Evolutionary conservation across 148 eudicot genomes (phyloP), one percentile per base, ranked within the genome.

Genomic region (Chenopodium suecicum): DNA sequence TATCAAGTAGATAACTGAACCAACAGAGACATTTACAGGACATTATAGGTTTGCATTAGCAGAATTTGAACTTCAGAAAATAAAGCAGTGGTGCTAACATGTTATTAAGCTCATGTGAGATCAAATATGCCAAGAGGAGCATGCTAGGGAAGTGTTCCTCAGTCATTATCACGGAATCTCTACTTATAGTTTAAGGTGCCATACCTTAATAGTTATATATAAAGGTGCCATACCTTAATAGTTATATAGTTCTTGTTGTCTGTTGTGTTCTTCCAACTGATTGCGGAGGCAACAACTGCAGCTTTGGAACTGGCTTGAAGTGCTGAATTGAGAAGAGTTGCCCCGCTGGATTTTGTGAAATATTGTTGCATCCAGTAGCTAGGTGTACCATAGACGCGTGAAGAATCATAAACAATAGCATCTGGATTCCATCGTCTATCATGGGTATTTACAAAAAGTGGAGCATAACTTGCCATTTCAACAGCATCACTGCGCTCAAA

Each of bases 381-480:
- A 65, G 99, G 99, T 70, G 98, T 96, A 80, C 98, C 99, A 78
- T 94, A 96, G 8, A 68, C 82, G 78, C 83, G 90, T 47, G 90
- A 91, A 64, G 99, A 88, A 82, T 94, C 84, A 69, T 89, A 96
- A 44, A 94, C 98, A 73, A 96, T 94, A 29, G 99, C 98, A 89
- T 94, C 97, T 10, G 99, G 93, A 76, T 85, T 91, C 94, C 93
- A 96, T 97, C 85, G 77, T 81, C 86, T 84, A 80, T 96, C 90
- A 70, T 96, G 88, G 62, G 70, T 85, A 82, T 96, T 92, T 78
- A 90, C 95, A 78, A 96, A 94, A 32, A 96, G 89, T 16, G 99
- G 98, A 50, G 99, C 99, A 64, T 92, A 91, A 88, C 99, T 92
- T 37, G 99, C 95, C 98, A 96, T 91, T 79, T 88, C 90, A 65